Conservation (phyloP, 208 protist species). For the Endotrypanum monterogeii region DNA sequence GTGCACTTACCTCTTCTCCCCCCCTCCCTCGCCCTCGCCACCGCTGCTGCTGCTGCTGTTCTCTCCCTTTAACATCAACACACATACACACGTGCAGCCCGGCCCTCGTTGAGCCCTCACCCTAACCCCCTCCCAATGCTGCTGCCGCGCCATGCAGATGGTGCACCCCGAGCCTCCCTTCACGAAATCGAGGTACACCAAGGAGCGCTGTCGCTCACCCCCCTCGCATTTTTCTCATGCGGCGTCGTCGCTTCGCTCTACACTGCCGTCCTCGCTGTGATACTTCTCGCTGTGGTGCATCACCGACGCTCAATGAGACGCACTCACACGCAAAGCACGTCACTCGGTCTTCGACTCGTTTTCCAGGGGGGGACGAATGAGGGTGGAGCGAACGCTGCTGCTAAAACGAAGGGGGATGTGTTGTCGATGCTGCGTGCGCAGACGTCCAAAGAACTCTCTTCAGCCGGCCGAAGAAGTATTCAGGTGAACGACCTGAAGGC, state of each 20-base stretch:
- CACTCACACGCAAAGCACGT: not conserved
- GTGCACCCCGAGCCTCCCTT: not conserved
- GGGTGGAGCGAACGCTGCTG: not conserved
- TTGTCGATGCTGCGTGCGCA: not conserved
- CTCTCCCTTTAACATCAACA: too few species aligned
- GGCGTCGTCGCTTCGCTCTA: not conserved
- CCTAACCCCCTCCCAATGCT: not conserved
- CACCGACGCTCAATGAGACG: not conserved
- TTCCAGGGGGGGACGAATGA: not conserved
- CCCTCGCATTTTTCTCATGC: not conserved
- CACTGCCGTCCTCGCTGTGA: not conserved
- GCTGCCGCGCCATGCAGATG: not conserved
- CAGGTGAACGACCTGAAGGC: not conserved
- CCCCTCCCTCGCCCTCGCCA: too few species aligned
- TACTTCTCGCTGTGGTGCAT: conserved; percentile 1
- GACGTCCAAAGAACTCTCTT: not conserved
- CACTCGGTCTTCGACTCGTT: too few species aligned
- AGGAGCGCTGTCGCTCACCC: not conserved
- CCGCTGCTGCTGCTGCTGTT: too few species aligned
- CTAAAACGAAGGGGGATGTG: not conserved
- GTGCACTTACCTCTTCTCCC: too few species aligned
- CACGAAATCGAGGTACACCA: not conserved
- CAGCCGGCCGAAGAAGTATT: not conserved
- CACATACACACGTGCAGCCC: too few species aligned
- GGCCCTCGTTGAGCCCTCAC: too few species aligned